Evolutionary conservation across 1,139 yeast species (phyloP).

Genomic region (Candida labiduridarum): DNA sequence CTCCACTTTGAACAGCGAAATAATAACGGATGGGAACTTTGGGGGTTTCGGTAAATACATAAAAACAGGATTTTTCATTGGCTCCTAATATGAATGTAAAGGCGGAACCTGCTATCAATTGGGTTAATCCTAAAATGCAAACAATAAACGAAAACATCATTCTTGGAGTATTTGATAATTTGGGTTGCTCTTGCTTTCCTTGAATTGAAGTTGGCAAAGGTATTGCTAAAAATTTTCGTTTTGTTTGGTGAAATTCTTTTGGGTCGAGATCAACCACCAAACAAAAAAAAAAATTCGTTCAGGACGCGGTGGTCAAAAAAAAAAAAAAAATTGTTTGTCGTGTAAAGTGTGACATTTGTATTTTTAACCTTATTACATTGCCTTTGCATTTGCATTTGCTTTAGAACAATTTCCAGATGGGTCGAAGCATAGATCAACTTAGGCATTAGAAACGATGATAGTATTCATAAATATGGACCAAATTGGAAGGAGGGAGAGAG

Average conservation of each 20-base stretch:
- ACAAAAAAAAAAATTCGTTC: background rate
- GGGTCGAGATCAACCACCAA: background rate
- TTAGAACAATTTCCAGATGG: no score
- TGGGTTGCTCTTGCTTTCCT: no score
- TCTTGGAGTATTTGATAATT: constrained; percentile 6
- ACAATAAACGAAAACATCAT: constrained; percentile 20
- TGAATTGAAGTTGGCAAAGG: background rate
- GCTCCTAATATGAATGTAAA: constrained; percentile 80
- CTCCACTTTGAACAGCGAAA: constrained; percentile 93
- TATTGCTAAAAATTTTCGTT: background rate
- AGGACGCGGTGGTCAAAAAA: constrained; percentile 4
- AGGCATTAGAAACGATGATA: no score
- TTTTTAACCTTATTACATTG: no score
- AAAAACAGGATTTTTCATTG: constrained; percentile 76
- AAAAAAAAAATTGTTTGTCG: background rate
- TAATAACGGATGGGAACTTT: constrained; percentile 74
- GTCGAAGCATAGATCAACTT: no score
- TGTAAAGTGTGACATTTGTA: background rate
- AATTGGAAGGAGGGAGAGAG: no score
- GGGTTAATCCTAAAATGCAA: constrained; percentile 26
- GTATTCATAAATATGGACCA: no score
- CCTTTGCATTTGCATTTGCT: no score
- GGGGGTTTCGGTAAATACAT: constrained; percentile 67
- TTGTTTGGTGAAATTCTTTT: background rate
- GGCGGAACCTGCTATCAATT: constrained; percentile 53